Evolutionary conservation across 2,329 filamentous ascomycete genomes (phyloP).

Genomic region (Colletotrichum sp.): DNA sequence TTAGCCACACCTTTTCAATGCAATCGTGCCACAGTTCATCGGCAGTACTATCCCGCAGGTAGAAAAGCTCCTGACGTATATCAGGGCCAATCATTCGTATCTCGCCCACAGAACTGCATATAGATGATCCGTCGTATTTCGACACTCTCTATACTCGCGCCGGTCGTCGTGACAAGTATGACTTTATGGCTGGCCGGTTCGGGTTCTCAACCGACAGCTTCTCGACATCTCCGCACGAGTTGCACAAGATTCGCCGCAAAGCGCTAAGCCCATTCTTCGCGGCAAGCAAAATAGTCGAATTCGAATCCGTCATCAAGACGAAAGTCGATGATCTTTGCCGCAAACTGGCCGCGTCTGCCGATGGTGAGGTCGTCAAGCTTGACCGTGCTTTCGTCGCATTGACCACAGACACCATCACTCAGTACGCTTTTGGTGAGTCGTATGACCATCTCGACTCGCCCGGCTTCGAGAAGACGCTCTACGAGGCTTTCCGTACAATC

Average conservation of each 20-base stretch:
- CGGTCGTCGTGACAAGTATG: constrained; percentile 1
- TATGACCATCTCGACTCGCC: constrained; percentile 33
- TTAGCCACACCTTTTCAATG: neutral
- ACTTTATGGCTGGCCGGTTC: constrained; percentile 8
- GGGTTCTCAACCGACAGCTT: constrained; percentile 22
- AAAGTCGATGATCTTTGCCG: constrained; percentile 32
- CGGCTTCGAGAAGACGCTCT: constrained; percentile 27
- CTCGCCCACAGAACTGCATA: constrained; percentile 33
- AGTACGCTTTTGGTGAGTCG: constrained; percentile 40
- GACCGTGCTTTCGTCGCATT: constrained; percentile 31
- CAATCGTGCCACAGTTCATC: neutral
- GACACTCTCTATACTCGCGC: constrained; percentile 24
- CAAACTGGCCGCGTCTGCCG: constrained; percentile 25
- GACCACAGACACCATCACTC: constrained; percentile 39
- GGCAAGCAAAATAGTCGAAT: neutral
- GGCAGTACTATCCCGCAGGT: neutral
- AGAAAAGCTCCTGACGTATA: neutral
- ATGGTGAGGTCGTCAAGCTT: constrained; percentile 21
- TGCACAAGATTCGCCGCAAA: constrained; percentile 36
- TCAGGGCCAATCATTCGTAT: constrained; percentile 41
- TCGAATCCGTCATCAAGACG: constrained; percentile 25
- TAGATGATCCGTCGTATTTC: constrained; percentile 31
- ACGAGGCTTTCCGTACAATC: constrained; percentile 28
- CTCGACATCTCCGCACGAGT: constrained; percentile 37
- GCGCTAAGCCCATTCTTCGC: constrained; percentile 36